Base-by-base conservation (phyloP, 208 protist genomes). In the Acanthamoeba castellanii region DNA sequence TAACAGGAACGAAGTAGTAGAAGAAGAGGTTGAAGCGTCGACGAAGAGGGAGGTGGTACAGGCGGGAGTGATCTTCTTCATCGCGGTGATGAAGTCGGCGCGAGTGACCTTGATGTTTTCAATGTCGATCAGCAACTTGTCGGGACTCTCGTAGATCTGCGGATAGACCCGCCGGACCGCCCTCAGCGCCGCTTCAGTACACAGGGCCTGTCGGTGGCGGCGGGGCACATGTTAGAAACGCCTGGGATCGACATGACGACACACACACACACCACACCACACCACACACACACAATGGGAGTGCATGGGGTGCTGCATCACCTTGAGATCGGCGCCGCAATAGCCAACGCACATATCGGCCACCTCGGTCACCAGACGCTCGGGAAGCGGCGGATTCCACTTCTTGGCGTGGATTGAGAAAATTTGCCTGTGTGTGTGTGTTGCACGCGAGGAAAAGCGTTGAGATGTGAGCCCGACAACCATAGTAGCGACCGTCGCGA, bases 251-350 rank as follows among this genome's bases (percentile, higher is more conserved):
- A 22, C 30, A 91, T 94, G 22, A 9, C 3, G 1, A 94, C 50
- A 64, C 37, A 59, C 84, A n/a, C 27, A 68, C 37, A 42, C 37
- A 42, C 37, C 37, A 42, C 37, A 42, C 37, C 37, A 42, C 37
- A 45, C 42, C 42, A 18, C n/a, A 5, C 30, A 94, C 13, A 8
- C 93, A 90, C 0, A 87, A 3, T 25, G 45, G 45, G 13, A 91
- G 16, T n/a, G 47, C 7, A 25, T 50, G 45, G 45, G 13, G 13
- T 50, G 45, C 45, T 50, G 45, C 45, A 50, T 50, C 72, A 94
- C 97, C 59, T 97, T 96, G 37, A 98, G 74, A 91, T 98, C 97
- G 42, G 97, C 97, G 5, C 97, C 97, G 94, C 97, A 97, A 70
- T 96, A 98, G 14, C 97, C 97, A 25, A 95, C 90, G 64, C 52